A percentile compares a stretch with the other conserved stretches of the same genome.
Conservation (phyloP, 345 rosid species). For the Pseudoturritis turrita region DNA sequence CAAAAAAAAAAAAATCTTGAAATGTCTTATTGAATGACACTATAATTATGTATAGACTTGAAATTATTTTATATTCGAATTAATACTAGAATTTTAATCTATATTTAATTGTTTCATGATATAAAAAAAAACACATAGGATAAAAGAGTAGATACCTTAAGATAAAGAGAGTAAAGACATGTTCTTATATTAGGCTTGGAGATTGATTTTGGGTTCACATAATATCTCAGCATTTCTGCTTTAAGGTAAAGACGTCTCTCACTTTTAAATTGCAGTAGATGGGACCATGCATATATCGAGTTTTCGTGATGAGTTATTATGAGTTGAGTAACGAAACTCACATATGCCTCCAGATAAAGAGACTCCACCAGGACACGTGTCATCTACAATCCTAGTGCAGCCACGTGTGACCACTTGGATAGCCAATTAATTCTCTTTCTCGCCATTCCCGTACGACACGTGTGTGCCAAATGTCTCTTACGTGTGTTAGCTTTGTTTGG, state of each 20-base stretch:
- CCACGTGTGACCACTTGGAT: too few relatives aligned
- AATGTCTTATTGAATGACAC: too few relatives aligned
- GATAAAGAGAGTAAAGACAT: conserved; percentile 13
- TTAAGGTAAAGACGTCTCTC: neutral
- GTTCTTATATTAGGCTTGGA: neutral
- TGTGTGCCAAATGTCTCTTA: too few relatives aligned
- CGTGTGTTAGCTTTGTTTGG: too few relatives aligned
- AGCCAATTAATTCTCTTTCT: too few relatives aligned
- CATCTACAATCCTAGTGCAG: too few relatives aligned
- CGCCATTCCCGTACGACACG: too few relatives aligned
- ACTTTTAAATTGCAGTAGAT: neutral
- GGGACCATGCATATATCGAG: neutral
- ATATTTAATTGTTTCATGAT: neutral
- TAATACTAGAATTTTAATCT: neutral
- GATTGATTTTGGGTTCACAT: neutral
- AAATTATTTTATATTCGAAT: too few relatives aligned
- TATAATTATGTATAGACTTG: too few relatives aligned
- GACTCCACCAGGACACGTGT: too few relatives aligned
- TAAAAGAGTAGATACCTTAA: neutral
- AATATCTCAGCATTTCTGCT: conserved; percentile 11
- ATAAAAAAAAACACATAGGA: neutral
- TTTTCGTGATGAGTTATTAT: neutral
- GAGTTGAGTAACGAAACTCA: neutral
- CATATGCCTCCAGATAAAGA: neutral
- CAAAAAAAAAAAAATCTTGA: too few relatives aligned